Conservation (phyloP, 345 rosid genomes). For the Citrus trifoliata region DNA sequence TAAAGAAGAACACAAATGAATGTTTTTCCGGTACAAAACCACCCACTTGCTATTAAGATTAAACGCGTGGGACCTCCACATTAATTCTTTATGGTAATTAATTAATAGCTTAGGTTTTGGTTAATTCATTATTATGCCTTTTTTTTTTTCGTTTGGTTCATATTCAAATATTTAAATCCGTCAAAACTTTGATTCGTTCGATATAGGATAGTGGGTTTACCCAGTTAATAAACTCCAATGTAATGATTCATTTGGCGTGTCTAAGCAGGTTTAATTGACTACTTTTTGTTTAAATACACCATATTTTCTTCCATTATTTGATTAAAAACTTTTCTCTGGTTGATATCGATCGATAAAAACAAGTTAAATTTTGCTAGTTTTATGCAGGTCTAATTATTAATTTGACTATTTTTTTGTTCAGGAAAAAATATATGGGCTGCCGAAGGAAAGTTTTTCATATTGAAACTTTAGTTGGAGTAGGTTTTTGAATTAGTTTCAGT, state of each 20-base stretch:
- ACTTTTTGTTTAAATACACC: neutral
- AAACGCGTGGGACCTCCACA: neutral
- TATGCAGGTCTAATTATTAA: neutral
- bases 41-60: conserved; percentile 9
- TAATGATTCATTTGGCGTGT: neutral
- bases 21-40: conserved; percentile 10
- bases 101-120: neutral
- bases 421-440: neutral
- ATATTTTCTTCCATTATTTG: neutral
- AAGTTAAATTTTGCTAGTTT: neutral
- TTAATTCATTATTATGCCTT: neutral
- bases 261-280: neutral
- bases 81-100: neutral
- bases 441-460: neutral
- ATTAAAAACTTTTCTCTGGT: neutral
- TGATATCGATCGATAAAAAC: neutral
- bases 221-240: neutral
- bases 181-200: neutral
- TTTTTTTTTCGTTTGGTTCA: neutral
- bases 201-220: neutral
- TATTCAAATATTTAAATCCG: neutral
- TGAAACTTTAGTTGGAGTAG: neutral
- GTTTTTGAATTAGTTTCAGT: too few species aligned
- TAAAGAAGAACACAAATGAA: conserved; percentile 2
- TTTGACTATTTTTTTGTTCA: neutral